Evolutionary conservation across 139 green algal genomes (phyloP), one percentile per base, ranked within the genome.

Genomic region (Volvox reticuliferus): DNA sequence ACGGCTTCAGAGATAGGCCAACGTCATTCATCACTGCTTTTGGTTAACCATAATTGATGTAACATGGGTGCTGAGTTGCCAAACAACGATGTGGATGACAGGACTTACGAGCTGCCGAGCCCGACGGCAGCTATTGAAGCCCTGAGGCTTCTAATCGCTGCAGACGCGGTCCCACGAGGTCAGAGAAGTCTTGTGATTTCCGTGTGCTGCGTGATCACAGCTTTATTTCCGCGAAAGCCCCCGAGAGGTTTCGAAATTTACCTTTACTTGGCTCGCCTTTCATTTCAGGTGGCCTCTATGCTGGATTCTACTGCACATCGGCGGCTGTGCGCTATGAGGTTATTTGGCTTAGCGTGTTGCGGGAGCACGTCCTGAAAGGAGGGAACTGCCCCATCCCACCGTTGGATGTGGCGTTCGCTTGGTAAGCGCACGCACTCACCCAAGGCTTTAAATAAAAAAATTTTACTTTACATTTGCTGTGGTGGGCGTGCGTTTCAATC

Each of bases 131-230:
- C 24, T 19, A 44, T 84, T 35, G 78, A 84, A 12, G 36, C 63
- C 36, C 22, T 84, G 36, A n/a, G 36, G 78, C 78, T 84, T 35
- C 78, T 84, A 35, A 65, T 84, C 22, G 78, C 78, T 63, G 78
- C 36, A 32, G 78, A 84, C 37, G 33, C 37, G 6, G 63, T 84
- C 20, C 78, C 78, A 1, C 19, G 78, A 84, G 78, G 78, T 37
- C 12, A 33, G 78, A 21, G 28, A 2, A 73, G 12, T 73, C 5
- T 24, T 30, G 16, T 24, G 5, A 73, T 30, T 73, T 28, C 65
- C 12, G 65, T 73, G 65, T 73, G 24, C 16, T 28, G 24, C 16
- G 65, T 55, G 44, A 55, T 55, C 44, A 55, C 44, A 5, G 44
- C 44, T 55, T 55, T 55, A 55, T 55, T 55, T 55, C 44, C 5